Evolutionary conservation across 2,329 filamentous ascomycete species (phyloP).

Genomic region (Aspergillus ruber): DNA sequence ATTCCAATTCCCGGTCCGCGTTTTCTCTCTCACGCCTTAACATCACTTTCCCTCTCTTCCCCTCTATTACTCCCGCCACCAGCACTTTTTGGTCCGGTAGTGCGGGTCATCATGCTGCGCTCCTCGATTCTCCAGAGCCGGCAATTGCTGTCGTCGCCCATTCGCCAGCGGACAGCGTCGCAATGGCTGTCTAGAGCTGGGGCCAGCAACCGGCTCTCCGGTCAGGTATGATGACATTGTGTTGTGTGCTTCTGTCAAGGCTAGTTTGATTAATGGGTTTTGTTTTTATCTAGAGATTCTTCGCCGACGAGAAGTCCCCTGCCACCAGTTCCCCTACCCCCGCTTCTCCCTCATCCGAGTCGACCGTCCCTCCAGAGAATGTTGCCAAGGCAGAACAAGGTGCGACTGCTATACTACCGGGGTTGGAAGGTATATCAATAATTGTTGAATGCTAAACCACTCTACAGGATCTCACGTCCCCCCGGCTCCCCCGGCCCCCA

Average conservation of each 20-base stretch:
- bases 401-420: slow-evolving; percentile 12
- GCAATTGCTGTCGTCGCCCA: slow-evolving; percentile 33
- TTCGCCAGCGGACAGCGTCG: slow-evolving; percentile 29
- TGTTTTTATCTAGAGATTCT: slow-evolving; percentile 38
- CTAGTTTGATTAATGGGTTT: slow-evolving; percentile 18
- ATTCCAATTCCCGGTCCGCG: slow-evolving; percentile 23
- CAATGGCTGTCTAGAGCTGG: slow-evolving; percentile 40
- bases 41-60: slow-evolving; percentile 16
- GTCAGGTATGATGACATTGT: slow-evolving; percentile 32
- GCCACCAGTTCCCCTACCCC: slow-evolving; percentile 35
- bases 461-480: slow-evolving; percentile 32
- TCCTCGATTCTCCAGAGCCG: slow-evolving; percentile 46
- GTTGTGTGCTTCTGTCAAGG: slow-evolving; percentile 20
- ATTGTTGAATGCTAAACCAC: slow-evolving; percentile 26
- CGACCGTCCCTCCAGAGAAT: slow-evolving; percentile 45
- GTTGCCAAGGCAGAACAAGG: slow-evolving; percentile 38
- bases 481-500: slow-evolving; percentile 50
- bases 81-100: slow-evolving; percentile 25
- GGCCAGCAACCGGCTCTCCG: slow-evolving; percentile 32
- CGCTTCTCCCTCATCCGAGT: slow-evolving; percentile 37
- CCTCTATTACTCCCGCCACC: slow-evolving; percentile 11
- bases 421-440: not conserved
- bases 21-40: slow-evolving; percentile 25
- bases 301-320: slow-evolving; percentile 43
- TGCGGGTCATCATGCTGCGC: slow-evolving; percentile 51